phyloP scores from a whole-genome alignment of 164 flowering plant genomes.

The Malania oleifera region DNA sequence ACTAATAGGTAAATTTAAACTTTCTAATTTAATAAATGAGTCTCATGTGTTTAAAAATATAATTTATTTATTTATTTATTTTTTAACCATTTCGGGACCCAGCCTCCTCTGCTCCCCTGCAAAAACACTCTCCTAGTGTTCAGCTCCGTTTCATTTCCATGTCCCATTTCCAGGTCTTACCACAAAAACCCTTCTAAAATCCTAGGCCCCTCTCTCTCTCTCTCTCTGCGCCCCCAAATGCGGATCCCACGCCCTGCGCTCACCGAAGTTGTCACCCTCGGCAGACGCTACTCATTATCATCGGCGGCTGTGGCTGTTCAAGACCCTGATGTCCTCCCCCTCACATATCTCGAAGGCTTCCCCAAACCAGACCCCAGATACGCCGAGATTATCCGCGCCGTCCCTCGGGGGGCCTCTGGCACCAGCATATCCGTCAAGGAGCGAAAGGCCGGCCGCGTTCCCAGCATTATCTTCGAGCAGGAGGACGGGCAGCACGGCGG shows the following conservation, averaged over 20 bases:
- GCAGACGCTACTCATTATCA: background rate
- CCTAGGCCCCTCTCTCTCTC: no score
- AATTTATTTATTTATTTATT: no score
- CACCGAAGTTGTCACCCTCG: background rate
- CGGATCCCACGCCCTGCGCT: background rate
- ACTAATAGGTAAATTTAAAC: no score
- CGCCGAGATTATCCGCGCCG: conserved; percentile 1
- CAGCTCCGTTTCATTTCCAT: no score
- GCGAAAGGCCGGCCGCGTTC: conserved; percentile 1
- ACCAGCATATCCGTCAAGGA: conserved; percentile 1
- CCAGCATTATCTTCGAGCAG: conserved; percentile 7
- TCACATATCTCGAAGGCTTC: background rate
- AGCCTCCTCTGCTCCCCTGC: no score
- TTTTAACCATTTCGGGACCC: no score
- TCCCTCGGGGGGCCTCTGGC: conserved; percentile 1
- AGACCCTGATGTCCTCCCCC: background rate
- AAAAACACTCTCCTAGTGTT: no score
- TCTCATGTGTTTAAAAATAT: no score
- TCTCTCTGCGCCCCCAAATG: no score
- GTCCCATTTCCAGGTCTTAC: no score
- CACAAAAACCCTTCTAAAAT: no score
- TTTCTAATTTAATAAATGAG: no score
- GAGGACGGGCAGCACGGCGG: conserved; percentile 7
- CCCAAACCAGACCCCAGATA: background rate
- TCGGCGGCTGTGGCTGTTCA: background rate